Base-by-base conservation (phyloP, 148 eudicot species). In the Rhododendron molle region DNA sequence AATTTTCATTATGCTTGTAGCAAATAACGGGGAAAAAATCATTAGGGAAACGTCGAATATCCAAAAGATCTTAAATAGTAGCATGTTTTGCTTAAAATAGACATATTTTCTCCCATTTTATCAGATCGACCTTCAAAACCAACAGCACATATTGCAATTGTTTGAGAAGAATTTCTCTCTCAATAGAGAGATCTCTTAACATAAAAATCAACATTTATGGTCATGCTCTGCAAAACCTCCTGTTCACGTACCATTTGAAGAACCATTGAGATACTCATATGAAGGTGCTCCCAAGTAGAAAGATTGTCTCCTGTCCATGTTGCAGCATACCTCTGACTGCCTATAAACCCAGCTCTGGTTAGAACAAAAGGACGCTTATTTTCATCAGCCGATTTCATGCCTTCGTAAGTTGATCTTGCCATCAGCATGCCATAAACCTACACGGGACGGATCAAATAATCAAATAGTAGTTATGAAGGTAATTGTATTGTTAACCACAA, bases 251-350 rank as follows among this genome's bases (percentile, higher is more conserved):
- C 99, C 94, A 97, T 90, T 90, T 97, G 98, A 86, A 97, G 95
- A 84, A 93, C 98, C 99, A 97, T 97, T 81, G 98, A 88, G 85
- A 94, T 89, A 84, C 98, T 95, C 99, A 95, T 95, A 87, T 97
- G 99, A 83, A 97, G 95, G 89, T 97, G 99, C 86, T 92, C 96
- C 99, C 99, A 97, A 18, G 98, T 97, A 30, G 99, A 97, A 87
- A 97, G 95, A 88, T 97, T 97, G 91, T 97, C 99, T 80, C 99
- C 99, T 5, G 99, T 97, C 99, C 99, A 97, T 84, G 99, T 97
- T 83, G 99, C 99, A 88, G 99, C 98, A 87, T 92, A 93, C 88
- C 99, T 93, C 87, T 97, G 99, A 92, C 98, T 95, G 85, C 99
- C 99, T 73, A 94, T 87, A 89, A 92, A 97, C 83, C 99, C 99